Base-by-base conservation (phyloP, 306 rosid genomes). In the Acmispon strigosus region DNA sequence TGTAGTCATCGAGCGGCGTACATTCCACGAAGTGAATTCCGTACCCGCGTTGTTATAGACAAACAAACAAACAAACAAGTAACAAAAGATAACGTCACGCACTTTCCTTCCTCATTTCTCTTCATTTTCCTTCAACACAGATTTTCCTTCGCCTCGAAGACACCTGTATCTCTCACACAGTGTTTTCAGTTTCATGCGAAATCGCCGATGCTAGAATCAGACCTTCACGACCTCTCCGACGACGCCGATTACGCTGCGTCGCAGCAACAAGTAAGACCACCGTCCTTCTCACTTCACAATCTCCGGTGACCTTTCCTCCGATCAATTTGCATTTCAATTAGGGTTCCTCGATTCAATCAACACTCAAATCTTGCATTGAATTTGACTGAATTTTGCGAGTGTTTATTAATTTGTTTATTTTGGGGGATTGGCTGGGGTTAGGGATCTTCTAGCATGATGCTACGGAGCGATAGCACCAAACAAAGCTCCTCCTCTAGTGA, bases 231-330 rank as follows among this genome's bases (percentile, higher is more conserved):
- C 81, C 85, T 94, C 71, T 85, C 97, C 22, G 99, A 94, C 86
- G 99, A 94, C 76, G 89, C 96, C 56, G 99, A 94, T 83, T 94
- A 94, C 87, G 96, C 91, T 1, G 96, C 96, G 10, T 91, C 97
- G 43, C 95, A 80, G 88, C 92, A 87, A 56, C 92, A 89, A 74
- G 97, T 94, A 82, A 81, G 70, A 6, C 4, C 4, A 11, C 49
- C 49, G 13, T 20, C 14, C 5, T 17, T 48, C 57, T 14, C 60
- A 49, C 76, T 66, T 78, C 58, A 14, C 11, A 14, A 62, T 65
- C 63, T 60, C 34, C 13, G 1, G 13, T 19, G 42, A 6, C 59
- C 41, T 49, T 18, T 69, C 69, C 5, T 65, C 58, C 17, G 45
- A 18, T 74, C 68, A 11, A 51, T 17, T 75, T 47, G 15, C 24